A percentile compares a stretch with the other conserved stretches of the same genome.
Evolutionary conservation across 805 yeast genomes (phyloP).

Genomic region (Wickerhamiella qilinensis): DNA sequence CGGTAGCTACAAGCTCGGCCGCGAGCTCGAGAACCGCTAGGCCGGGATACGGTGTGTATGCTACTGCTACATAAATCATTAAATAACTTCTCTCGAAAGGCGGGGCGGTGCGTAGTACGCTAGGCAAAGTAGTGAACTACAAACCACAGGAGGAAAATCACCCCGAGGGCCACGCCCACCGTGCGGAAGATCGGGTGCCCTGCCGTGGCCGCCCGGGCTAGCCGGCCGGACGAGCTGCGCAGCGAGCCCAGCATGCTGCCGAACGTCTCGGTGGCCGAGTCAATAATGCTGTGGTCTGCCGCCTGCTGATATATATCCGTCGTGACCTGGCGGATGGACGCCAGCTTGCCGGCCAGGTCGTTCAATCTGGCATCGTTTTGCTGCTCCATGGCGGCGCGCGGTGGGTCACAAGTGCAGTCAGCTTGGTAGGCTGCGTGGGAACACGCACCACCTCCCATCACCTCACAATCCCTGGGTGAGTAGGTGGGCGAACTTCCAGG

Average conservation of each 20-base stretch:
- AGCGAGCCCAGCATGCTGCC: slow-evolving; percentile 32
- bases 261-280: slow-evolving; percentile 35
- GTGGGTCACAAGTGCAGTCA: too few relatives aligned
- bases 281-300: slow-evolving; percentile 28
- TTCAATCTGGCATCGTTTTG: slow-evolving; percentile 51
- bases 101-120: too few relatives aligned
- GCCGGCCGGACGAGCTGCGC: slow-evolving; percentile 34
- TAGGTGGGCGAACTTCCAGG: too few relatives aligned
- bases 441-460: too few relatives aligned
- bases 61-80: too few relatives aligned
- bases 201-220: slow-evolving; percentile 38
- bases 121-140: slow-evolving; percentile 31
- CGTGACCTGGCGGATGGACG: slow-evolving; percentile 48
- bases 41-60: too few relatives aligned
- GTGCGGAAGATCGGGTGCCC: slow-evolving; percentile 46
- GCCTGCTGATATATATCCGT: slow-evolving; percentile 55
- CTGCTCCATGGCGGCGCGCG: slow-evolving; percentile 11
- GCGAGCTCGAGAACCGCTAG: slow-evolving; percentile 12
- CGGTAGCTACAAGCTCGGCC: slow-evolving; percentile 73
- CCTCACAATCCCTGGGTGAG: too few relatives aligned
- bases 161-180: slow-evolving; percentile 38
- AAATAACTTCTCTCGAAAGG: too few relatives aligned
- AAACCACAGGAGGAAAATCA: slow-evolving; percentile 42
- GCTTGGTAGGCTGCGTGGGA: too few relatives aligned
- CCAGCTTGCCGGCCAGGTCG: slow-evolving; percentile 46